Evolutionary conservation across 164 flowering plant genomes (phyloP), one percentile per base, ranked within the genome.

Genomic region (grape (Vitis vinifera)): DNA sequence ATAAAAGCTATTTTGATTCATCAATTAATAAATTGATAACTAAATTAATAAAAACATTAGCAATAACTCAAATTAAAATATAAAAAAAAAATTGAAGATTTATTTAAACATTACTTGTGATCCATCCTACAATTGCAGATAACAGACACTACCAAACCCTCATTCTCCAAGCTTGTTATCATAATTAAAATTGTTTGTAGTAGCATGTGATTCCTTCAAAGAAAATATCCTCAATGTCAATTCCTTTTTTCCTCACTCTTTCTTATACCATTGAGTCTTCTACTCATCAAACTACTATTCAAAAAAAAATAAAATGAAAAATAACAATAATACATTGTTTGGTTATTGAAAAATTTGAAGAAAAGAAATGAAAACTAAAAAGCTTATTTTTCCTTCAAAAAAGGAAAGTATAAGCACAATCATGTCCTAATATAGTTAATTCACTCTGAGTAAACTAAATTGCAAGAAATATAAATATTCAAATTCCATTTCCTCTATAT

Each of bases 111-210:
- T 74, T 79, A 92, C 98, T 75, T 94, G 98, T 58, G 98, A 94
- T 71, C 98, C 98, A 82, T 92, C 97, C 97, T 92, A 91, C 0
- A 91, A 85, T 80, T 94, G 98, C 19, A 97, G 95, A 97, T 97
- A 94, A 63, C 91, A 92, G 63, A 94, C 98, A 73, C 97, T 94
- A 27, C 98, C 97, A 75, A 94, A 94, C 16, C 90, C 97, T 27
- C 97, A 97, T 87, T 92, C 98, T 68, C 98, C 98, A n/a, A 94
- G 91, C 82, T 94, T 94, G 82, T 94, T 92, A 75, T 94, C 99
- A 58, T 92, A 92, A 80, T 94, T 94, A 64, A 94, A 94, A 75
- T 91, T 92, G 75, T 94, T 94, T 0, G 97, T 94, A 13, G 99
- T 97, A 3, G 93, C 69, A 63, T 92, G 99, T 79, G 92, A 78